Evolutionary conservation across 306 rosid genomes (phyloP).

Genomic region (Biancaea sappan): DNA sequence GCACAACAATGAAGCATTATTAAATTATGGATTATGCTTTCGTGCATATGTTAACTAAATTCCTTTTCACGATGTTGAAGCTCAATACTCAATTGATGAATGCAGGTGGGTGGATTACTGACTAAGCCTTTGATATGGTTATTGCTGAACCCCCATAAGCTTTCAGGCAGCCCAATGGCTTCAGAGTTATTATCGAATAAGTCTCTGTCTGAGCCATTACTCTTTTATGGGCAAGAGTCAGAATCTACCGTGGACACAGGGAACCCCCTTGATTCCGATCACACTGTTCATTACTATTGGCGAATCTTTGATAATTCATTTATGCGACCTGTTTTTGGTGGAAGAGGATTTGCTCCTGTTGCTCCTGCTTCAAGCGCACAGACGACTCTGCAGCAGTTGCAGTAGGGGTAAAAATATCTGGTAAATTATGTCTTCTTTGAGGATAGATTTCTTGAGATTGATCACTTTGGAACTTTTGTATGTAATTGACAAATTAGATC

Average conservation of each 20-base stretch:
- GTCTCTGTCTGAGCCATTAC: slow-evolving; percentile 40
- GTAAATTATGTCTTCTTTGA: not conserved
- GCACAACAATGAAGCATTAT: too few species aligned
- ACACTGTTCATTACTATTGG: slow-evolving; percentile 49
- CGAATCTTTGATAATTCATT: slow-evolving; percentile 45
- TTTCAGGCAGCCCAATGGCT: not conserved
- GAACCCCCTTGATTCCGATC: slow-evolving; percentile 29
- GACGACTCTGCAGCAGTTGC: slow-evolving; percentile 2
- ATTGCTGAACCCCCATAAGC: slow-evolving; percentile 43
- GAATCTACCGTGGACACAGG: slow-evolving; percentile 30
- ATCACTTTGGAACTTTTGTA: not conserved
- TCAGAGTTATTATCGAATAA: slow-evolving; percentile 18
- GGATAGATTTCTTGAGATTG: not conserved
- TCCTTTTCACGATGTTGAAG: not conserved
- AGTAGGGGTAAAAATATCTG: not conserved
- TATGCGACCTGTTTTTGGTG: slow-evolving; percentile 74
- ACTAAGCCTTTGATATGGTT: slow-evolving; percentile 57
- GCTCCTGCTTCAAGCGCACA: slow-evolving; percentile 28
- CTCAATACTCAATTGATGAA: not conserved
- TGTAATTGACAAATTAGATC: not conserved
- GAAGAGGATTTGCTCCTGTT: slow-evolving; percentile 51
- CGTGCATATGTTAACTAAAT: not conserved
- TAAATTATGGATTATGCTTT: not conserved
- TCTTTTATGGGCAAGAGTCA: slow-evolving; percentile 16
- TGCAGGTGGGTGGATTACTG: slow-evolving; percentile 69